Conservation (phyloP, 306 rosid species). For the Cucurbita argyrosperma region DNA sequence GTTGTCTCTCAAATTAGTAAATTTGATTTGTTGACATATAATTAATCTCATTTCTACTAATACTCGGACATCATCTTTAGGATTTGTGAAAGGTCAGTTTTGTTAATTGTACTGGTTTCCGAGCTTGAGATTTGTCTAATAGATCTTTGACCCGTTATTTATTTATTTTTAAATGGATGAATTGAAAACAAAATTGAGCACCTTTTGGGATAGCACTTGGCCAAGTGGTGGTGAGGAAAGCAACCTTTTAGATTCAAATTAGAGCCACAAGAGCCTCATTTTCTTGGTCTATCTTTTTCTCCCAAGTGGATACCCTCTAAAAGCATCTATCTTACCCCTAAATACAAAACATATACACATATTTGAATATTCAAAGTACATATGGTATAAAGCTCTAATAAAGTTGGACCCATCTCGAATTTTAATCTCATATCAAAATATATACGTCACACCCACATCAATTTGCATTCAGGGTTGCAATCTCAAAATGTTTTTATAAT, state of each 20-base stretch:
- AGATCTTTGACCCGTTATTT: no score
- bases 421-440: no score
- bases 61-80: no score
- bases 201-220: background rate
- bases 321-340: no score
- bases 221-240: background rate
- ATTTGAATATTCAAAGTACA: background rate
- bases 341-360: no score
- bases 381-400: background rate
- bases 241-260: background rate
- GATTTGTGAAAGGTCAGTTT: background rate
- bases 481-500: no score
- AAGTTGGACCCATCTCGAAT: background rate
- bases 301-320: background rate
- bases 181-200: background rate
- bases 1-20: no score
- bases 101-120: background rate
- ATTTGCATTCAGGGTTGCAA: no score
- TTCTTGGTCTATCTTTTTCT: background rate
- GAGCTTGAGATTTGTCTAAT: no score
- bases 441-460: no score
- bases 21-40: no score
- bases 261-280: background rate
- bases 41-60: background rate
- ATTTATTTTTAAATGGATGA: no score